Conservation (phyloP, 768 basidiomycete genomes). For the Mrakia gelida region DNA sequence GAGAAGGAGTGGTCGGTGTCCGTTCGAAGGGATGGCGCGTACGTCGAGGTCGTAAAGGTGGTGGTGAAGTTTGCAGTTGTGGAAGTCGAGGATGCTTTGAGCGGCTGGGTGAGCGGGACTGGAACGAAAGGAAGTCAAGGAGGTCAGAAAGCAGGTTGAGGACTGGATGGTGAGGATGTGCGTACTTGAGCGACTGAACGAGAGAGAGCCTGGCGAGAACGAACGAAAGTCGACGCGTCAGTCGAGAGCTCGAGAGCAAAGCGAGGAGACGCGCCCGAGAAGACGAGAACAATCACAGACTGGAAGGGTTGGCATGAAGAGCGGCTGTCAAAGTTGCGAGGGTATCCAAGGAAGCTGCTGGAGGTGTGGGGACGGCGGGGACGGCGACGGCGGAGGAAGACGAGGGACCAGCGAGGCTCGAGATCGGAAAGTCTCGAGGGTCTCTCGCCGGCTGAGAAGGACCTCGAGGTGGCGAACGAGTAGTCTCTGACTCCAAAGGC, state of each 20-base stretch:
- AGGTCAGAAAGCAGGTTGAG: too few relatives aligned
- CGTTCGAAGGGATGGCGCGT: too few relatives aligned
- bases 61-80: too few relatives aligned
- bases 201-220: background rate
- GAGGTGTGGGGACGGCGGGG: background rate
- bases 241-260: background rate
- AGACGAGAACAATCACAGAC: background rate
- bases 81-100: too few relatives aligned
- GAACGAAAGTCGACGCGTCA: background rate
- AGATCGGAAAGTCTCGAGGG: too few relatives aligned
- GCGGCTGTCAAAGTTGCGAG: background rate
- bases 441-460: too few relatives aligned
- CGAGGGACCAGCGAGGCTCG: background rate
- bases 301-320: background rate
- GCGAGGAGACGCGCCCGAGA: background rate
- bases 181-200: background rate
- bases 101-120: too few relatives aligned
- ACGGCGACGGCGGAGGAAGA: background rate
- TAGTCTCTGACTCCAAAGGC: too few relatives aligned
- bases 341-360: background rate
- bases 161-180: background rate
- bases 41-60: too few relatives aligned
- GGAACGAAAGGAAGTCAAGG: too few relatives aligned
- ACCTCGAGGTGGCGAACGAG: too few relatives aligned
- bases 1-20: too few relatives aligned